Conservation (phyloP, 495 filamentous ascomycete species). For the Pyrenula aspistea region DNA sequence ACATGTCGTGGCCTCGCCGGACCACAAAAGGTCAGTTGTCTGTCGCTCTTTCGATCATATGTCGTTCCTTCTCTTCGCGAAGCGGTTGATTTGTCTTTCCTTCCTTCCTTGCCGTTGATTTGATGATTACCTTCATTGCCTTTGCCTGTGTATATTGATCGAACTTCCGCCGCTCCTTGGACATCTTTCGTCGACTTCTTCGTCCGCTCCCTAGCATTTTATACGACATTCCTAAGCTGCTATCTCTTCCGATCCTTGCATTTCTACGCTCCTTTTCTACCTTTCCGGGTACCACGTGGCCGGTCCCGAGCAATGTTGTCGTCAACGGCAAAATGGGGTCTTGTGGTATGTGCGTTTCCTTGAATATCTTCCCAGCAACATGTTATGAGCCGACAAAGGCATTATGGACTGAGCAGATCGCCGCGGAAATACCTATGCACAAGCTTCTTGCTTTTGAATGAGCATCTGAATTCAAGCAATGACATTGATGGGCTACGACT, state of each 20-base stretch:
- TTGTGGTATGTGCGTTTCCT: constrained; percentile 7
- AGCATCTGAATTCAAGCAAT: no score
- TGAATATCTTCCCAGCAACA: constrained; percentile 1
- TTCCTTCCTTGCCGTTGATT: neutral
- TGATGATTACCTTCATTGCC: neutral
- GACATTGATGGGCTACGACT: no score
- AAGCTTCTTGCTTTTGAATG: no score
- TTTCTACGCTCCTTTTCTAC: constrained; percentile 11
- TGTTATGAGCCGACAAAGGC: no score
- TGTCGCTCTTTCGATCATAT: neutral
- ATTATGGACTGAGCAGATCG: no score
- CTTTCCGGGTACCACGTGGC: constrained; percentile 1
- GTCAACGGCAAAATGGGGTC: constrained; percentile 1
- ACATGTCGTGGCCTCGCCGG: neutral
- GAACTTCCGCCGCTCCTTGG: constrained; percentile 11
- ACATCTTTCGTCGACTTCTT: constrained; percentile 1
- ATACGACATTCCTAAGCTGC: constrained; percentile 5
- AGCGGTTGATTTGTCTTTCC: neutral
- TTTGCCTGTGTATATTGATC: neutral
- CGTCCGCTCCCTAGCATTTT: neutral
- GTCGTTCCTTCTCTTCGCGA: neutral
- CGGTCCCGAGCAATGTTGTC: constrained; percentile 4
- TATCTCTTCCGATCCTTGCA: constrained; percentile 12
- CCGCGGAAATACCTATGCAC: no score
- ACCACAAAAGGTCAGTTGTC: neutral